Evolutionary conservation across 768 basidiomycete genomes (phyloP).

Genomic region (Russula olivacea): DNA sequence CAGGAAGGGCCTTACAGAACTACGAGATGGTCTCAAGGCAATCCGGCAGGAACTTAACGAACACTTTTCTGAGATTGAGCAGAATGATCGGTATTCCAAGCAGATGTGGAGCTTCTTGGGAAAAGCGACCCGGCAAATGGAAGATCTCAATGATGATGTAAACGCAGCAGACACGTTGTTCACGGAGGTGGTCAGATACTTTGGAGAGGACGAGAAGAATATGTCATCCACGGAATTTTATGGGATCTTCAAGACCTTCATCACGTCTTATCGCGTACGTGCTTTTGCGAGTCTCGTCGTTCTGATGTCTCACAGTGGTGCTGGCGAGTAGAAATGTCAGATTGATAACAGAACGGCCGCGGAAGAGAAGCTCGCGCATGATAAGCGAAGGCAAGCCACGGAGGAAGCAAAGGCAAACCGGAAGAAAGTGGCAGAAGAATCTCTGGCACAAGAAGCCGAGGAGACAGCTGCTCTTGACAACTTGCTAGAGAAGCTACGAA

Average conservation of each 20-base stretch:
- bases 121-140: constrained; percentile 66
- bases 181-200: constrained; percentile 81
- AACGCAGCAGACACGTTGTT: constrained; percentile 80
- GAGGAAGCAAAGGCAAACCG: constrained; percentile 58
- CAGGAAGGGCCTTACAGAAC: constrained; percentile 63
- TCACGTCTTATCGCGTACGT: constrained; percentile 82
- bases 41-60: constrained; percentile 78
- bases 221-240: constrained; percentile 91
- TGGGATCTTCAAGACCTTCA: constrained; percentile 94
- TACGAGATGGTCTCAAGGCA: constrained; percentile 68
- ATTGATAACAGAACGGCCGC: constrained; percentile 66
- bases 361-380: constrained; percentile 60
- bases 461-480: constrained; percentile 59
- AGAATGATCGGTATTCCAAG: constrained; percentile 71
- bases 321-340: constrained; percentile 72
- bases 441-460: constrained; percentile 41
- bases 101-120: constrained; percentile 91
- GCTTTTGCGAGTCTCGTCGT: neutral
- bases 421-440: constrained; percentile 42
- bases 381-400: constrained; percentile 62
- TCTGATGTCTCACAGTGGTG: constrained; percentile 1
- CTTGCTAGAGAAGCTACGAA: constrained; percentile 63
- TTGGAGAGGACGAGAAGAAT: constrained; percentile 87
- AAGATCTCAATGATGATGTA: constrained; percentile 82
- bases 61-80: constrained; percentile 67